Evolutionary conservation across 208 protist species (phyloP).

Genomic region (Leptomonas seymouri): DNA sequence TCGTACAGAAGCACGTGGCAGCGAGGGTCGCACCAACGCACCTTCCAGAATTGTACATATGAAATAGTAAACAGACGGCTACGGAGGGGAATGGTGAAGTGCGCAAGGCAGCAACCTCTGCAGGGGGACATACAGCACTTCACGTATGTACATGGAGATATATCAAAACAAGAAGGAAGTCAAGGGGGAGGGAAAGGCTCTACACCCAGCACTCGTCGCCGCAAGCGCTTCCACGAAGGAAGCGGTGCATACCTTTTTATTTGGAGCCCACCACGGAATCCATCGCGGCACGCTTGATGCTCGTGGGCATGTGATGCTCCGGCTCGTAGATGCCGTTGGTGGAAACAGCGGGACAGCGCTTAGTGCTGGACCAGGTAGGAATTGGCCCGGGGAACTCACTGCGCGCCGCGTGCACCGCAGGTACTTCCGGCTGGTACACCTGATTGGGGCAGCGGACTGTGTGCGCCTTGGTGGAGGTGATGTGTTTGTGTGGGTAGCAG

Average conservation of each 20-base stretch:
- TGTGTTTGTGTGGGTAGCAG: slow-evolving; percentile 78
- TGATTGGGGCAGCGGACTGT: slow-evolving; percentile 57
- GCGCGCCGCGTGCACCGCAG: slow-evolving; percentile 65
- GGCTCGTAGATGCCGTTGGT: slow-evolving; percentile 64
- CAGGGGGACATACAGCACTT: no score
- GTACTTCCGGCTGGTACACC: slow-evolving; percentile 61
- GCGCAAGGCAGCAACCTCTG: no score
- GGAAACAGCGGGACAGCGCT: slow-evolving; percentile 71
- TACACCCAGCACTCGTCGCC: no score
- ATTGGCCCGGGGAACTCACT: slow-evolving; percentile 82
- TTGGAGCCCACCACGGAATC: slow-evolving; percentile 37
- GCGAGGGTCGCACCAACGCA: no score
- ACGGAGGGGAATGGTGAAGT: no score
- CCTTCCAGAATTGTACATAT: no score
- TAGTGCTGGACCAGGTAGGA: slow-evolving; percentile 81
- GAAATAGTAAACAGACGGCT: no score
- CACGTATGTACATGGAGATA: no score
- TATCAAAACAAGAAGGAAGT: no score
- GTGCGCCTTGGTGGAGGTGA: slow-evolving; percentile 61
- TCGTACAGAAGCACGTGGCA: no score
- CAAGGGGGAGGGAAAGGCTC: no score
- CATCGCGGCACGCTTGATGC: slow-evolving; percentile 30
- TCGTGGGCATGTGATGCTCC: slow-evolving; percentile 55
- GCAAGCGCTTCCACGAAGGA: not conserved
- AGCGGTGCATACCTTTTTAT: slow-evolving; percentile 15